Conservation (phyloP, 805 yeast genomes). For the Cyberlindnera nakhonratchasimensis region DNA sequence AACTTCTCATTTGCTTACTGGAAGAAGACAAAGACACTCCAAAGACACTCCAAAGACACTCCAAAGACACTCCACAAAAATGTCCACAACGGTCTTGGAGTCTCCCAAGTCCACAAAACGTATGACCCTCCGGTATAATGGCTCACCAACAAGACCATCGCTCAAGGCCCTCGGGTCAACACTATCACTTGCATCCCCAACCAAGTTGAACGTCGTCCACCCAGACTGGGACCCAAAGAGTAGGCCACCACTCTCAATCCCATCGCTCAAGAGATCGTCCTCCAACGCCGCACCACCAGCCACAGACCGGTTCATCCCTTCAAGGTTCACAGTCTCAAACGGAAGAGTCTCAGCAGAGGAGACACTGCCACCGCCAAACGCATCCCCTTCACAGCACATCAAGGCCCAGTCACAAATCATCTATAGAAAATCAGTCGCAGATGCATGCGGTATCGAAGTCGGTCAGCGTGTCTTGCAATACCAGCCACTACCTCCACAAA, state of each 20-base stretch:
- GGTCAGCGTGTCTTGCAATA: conserved; percentile 81
- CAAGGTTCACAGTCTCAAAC: conserved; percentile 46
- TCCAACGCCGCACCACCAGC: conserved; percentile 27
- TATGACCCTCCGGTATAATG: conserved; percentile 11
- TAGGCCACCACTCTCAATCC: conserved; percentile 12
- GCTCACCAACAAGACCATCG: conserved; percentile 18
- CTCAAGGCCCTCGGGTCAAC: conserved; percentile 31
- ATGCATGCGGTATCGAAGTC: conserved; percentile 87
- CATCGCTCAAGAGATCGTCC: conserved; percentile 22
- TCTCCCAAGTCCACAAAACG: conserved; percentile 21
- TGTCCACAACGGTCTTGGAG: conserved; percentile 17
- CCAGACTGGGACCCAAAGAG: conserved; percentile 33
- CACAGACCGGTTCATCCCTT: conserved; percentile 61
- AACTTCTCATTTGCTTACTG: too few relatives aligned
- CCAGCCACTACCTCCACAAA: conserved; percentile 78
- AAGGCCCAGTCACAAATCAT: conserved; percentile 41
- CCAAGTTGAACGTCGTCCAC: conserved; percentile 43
- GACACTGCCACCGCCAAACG: conserved; percentile 41
- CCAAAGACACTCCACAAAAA: too few relatives aligned
- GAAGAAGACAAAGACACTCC: too few relatives aligned
- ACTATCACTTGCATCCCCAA: conserved; percentile 42
- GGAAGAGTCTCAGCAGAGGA: conserved; percentile 42
- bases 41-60: too few relatives aligned
- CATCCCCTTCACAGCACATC: conserved; percentile 42
- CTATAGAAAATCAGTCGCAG: conserved; percentile 82